Evolutionary conservation across 2,329 filamentous ascomycete genomes (phyloP).

Genomic region (Phyllachora maydis): DNA sequence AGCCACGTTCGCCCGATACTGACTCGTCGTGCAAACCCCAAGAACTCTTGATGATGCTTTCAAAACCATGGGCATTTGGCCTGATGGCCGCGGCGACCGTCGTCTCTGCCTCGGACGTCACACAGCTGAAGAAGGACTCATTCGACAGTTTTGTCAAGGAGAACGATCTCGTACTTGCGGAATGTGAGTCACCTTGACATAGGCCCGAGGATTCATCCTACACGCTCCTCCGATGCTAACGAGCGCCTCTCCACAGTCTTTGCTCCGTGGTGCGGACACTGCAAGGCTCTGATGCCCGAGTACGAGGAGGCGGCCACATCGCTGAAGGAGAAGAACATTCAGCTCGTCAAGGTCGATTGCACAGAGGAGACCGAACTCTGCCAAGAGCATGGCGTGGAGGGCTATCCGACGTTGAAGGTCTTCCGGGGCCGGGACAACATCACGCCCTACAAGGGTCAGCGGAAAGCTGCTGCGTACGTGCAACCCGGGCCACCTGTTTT

Average conservation of each 20-base stretch:
- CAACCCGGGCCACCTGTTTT: too few species aligned
- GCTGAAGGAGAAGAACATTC: constrained; percentile 75
- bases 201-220: constrained; percentile 1
- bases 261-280: constrained; percentile 93
- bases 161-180: constrained; percentile 78
- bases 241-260: constrained; percentile 39
- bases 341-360: constrained; percentile 79
- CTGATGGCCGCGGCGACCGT: constrained; percentile 32
- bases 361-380: constrained; percentile 87
- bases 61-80: too few species aligned
- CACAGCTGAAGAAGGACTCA: constrained; percentile 64
- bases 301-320: constrained; percentile 73
- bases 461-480: constrained; percentile 71
- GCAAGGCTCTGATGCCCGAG: constrained; percentile 90
- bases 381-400: constrained; percentile 76
- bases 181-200: constrained; percentile 43
- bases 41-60: too few species aligned
- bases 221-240: too few species aligned
- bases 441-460: constrained; percentile 67
- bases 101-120: constrained; percentile 60
- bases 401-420: constrained; percentile 96
- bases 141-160: constrained; percentile 74
- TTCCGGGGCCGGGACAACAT: constrained; percentile 80
- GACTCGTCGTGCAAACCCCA: too few species aligned
- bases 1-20: too few species aligned